Percentiles rank a stretch among this genome's conserved stretches.
These are phyloP conservation scores for Colletotrichum echinochloae DNA, from an alignment of 2,329 filamentous ascomycete genomes.

Conservation along the genomic window DNA sequence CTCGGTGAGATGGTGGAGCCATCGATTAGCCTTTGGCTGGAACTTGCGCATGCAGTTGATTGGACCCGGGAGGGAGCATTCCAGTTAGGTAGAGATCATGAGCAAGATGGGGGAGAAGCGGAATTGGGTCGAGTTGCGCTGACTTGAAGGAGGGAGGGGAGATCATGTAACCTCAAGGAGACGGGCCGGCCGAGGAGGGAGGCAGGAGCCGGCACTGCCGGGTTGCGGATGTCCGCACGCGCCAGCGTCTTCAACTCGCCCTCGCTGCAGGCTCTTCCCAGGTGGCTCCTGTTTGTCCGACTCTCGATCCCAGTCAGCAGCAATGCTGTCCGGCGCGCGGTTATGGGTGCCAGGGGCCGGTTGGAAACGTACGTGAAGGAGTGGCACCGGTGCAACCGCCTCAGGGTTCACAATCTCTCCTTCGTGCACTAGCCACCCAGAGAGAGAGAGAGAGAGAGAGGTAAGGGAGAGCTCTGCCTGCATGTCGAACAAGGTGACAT, in stretches of 20 bases:
- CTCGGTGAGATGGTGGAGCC: constrained; percentile 24
- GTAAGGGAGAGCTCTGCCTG: neutral
- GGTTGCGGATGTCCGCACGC: constrained; percentile 18
- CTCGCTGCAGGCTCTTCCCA: neutral
- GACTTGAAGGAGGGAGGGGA: neutral
- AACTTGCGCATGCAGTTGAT: constrained; percentile 5
- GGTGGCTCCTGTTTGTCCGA: neutral
- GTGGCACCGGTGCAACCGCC: constrained; percentile 5
- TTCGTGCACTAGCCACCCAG: neutral
- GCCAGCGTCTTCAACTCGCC: neutral
- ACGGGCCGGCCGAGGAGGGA: constrained; percentile 5
- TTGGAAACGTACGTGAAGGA: constrained; percentile 2
- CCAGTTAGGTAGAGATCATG: constrained; percentile 6
- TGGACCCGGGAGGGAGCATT: constrained; percentile 1
- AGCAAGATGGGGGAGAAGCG: constrained; percentile 6
- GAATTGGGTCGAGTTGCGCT: constrained; percentile 9
- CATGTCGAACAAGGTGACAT: neutral
- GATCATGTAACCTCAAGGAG: constrained; percentile 6
- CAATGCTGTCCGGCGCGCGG: neutral
- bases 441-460: no score
- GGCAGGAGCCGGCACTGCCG: constrained; percentile 1
- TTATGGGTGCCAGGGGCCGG: neutral
- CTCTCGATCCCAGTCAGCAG: neutral
- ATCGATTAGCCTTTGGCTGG: constrained; percentile 15
- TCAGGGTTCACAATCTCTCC: neutral